Evolutionary conservation across 371 early-diverging fungal genomes (phyloP).

Genomic region (Mucor circinelloides): DNA sequence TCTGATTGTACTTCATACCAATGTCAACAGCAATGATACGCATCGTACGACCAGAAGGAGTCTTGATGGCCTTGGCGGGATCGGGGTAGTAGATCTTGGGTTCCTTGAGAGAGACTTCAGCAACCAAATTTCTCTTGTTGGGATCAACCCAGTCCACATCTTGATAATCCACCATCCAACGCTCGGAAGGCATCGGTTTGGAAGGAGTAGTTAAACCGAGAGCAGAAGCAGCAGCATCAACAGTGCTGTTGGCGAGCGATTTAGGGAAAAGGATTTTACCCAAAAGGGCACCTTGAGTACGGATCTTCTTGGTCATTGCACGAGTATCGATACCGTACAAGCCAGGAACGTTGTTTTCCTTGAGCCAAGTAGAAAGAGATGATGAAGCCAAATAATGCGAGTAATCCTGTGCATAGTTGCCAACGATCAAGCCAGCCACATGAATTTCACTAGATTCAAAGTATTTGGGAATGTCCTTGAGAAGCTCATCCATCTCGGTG

Average conservation of each 20-base stretch:
- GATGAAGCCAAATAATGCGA: slow-evolving; percentile 93
- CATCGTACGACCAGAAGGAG: slow-evolving; percentile 76
- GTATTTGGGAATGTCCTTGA: slow-evolving; percentile 81
- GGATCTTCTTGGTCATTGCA: slow-evolving; percentile 84
- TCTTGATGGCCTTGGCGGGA: slow-evolving; percentile 60
- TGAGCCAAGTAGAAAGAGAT: slow-evolving; percentile 88
- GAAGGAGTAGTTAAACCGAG: slow-evolving; percentile 26
- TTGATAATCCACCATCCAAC: slow-evolving; percentile 71
- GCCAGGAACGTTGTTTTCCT: slow-evolving; percentile 84
- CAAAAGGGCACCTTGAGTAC: slow-evolving; percentile 84
- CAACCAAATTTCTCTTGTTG: slow-evolving; percentile 91
- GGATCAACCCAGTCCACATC: slow-evolving; percentile 92
- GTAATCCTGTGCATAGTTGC: slow-evolving; percentile 83
- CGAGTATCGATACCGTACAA: slow-evolving; percentile 95
- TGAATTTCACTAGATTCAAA: slow-evolving; percentile 90
- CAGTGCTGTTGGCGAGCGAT: slow-evolving; percentile 60
- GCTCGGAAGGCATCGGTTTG: slow-evolving; percentile 42
- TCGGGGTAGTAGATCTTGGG: slow-evolving; percentile 75
- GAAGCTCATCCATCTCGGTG: slow-evolving; percentile 70
- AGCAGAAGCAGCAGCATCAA: slow-evolving; percentile 50
- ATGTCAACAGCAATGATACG: slow-evolving; percentile 92
- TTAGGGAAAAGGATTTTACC: slow-evolving; percentile 86
- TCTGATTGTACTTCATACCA: slow-evolving; percentile 97
- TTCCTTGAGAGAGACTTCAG: slow-evolving; percentile 85
- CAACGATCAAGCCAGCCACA: slow-evolving; percentile 84